Conservation (phyloP, 441 rosid genomes). For the Hura crepitans region DNA sequence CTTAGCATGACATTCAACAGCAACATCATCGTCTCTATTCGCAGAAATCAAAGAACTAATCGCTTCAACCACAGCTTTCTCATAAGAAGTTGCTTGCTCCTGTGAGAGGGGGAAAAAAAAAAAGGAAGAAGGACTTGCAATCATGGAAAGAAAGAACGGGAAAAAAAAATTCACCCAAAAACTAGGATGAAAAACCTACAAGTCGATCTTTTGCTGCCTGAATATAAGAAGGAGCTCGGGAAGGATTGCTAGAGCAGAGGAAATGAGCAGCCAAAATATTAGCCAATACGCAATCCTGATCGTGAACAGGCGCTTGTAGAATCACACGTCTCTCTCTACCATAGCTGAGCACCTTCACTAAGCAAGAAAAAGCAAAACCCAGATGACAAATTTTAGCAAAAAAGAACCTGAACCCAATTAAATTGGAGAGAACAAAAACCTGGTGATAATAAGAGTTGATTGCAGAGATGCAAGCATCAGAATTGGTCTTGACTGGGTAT, state of each 20-base stretch:
- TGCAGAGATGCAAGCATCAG: constrained; percentile 62
- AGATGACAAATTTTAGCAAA: constrained; percentile 5
- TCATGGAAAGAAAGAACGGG: background rate
- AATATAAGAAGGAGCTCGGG: constrained; percentile 33
- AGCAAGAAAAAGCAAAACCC: background rate
- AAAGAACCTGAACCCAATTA: background rate
- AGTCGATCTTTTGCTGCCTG: constrained; percentile 58
- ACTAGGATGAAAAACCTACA: constrained; percentile 33
- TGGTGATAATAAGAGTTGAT: constrained; percentile 66
- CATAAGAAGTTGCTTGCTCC: constrained; percentile 72
- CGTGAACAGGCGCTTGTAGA: constrained; percentile 53
- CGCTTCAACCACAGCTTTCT: constrained; percentile 62
- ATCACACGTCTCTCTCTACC: constrained; percentile 65
- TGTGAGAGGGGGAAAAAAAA: constrained; percentile 7
- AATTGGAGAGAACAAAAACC: constrained; percentile 30
- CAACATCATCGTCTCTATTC: constrained; percentile 62
- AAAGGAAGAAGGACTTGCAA: background rate
- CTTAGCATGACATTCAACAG: constrained; percentile 53
- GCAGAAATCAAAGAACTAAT: constrained; percentile 49
- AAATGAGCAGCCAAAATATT: constrained; percentile 74
- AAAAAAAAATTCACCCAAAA: background rate
- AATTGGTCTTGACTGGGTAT: constrained; percentile 50
- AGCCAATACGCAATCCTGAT: constrained; percentile 67
- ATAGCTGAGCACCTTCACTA: constrained; percentile 56
- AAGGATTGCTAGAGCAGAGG: constrained; percentile 45